These are phyloP conservation scores for Cryptosporidium bovis DNA, from an alignment of 169 alveolate genomes.

Conservation along the genomic window DNA sequence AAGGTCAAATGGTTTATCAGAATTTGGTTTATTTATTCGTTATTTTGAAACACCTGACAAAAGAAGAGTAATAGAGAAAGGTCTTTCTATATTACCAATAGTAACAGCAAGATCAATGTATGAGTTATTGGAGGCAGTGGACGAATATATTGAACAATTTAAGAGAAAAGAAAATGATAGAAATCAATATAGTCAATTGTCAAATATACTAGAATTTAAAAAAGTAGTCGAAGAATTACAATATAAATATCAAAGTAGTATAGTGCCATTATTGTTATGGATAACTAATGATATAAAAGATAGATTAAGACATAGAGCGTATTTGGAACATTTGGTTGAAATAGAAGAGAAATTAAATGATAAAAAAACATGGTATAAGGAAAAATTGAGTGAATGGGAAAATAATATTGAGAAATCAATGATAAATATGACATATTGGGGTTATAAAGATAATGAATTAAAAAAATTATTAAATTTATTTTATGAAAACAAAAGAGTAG, in stretches of 20 bases:
- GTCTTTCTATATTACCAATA: not conserved
- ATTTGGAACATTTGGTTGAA: constrained; percentile 37
- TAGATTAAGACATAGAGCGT: constrained; percentile 42
- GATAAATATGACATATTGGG: constrained; percentile 37
- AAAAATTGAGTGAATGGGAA: constrained; percentile 45
- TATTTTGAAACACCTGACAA: constrained; percentile 58
- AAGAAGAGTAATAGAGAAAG: constrained; percentile 46
- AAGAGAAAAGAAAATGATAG: constrained; percentile 31
- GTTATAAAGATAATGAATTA: constrained; percentile 5
- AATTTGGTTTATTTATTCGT: constrained; percentile 39
- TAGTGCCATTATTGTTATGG: constrained; percentile 21
- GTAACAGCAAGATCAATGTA: constrained; percentile 31
- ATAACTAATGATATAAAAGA: constrained; percentile 26
- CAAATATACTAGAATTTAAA: constrained; percentile 25
- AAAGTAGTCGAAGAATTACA: constrained; percentile 26
- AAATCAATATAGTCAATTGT: constrained; percentile 19
- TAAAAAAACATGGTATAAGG: constrained; percentile 9
- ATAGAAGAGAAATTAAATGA: constrained; percentile 30
- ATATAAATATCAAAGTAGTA: constrained; percentile 12
- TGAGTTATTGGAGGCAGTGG: constrained; percentile 29
- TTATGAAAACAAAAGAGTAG: not conserved
- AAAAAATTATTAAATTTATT: constrained; percentile 15
- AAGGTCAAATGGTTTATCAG: constrained; percentile 32
- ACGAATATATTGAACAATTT: constrained; percentile 57
- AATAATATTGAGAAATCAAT: constrained; percentile 31